Evolutionary conservation across 2,329 filamentous ascomycete species (phyloP).

Genomic region (Metarhizium humberi): DNA sequence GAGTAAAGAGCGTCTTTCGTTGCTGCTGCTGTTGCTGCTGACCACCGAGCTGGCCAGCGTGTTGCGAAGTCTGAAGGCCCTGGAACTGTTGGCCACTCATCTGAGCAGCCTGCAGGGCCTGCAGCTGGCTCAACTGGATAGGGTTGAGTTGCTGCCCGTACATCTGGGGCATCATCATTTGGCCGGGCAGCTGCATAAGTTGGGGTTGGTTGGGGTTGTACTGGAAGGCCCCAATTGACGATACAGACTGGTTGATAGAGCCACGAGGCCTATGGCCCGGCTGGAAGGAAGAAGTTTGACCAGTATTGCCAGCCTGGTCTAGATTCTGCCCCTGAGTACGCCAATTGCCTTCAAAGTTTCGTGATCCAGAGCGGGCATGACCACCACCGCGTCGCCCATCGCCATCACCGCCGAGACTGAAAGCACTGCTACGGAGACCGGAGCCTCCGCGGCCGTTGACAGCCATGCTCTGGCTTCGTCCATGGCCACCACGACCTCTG

Average conservation of each 20-base stretch:
- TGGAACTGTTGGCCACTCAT: conserved; percentile 69
- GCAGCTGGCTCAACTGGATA: conserved; percentile 80
- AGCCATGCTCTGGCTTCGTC: conserved; percentile 88
- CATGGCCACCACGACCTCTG: conserved; percentile 51
- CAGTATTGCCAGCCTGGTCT: conserved; percentile 37
- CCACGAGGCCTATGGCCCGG: conserved; percentile 80
- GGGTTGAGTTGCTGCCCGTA: conserved; percentile 84
- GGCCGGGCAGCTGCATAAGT: conserved; percentile 75
- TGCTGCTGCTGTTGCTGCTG: conserved; percentile 65
- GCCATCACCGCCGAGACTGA: conserved; percentile 39
- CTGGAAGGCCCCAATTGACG: conserved; percentile 77
- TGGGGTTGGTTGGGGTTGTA: conserved; percentile 69
- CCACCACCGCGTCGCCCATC: conserved; percentile 73
- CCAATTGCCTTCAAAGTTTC: conserved; percentile 98
- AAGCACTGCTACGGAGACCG: conserved; percentile 52
- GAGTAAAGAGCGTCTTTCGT: conserved; percentile 96
- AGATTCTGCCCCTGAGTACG: conserved; percentile 66
- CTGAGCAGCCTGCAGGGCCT: conserved; percentile 83
- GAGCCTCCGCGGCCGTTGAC: conserved; percentile 61
- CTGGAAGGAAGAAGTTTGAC: conserved; percentile 68
- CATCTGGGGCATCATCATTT: conserved; percentile 80
- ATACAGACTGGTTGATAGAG: conserved; percentile 81
- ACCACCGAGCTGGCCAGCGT: conserved; percentile 55
- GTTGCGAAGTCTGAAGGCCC: conserved; percentile 60
- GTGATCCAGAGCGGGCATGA: conserved; percentile 73